Base-by-base conservation (phyloP, 2,329 filamentous ascomycete species). In the Arthrobotrys pseudoclavata region DNA sequence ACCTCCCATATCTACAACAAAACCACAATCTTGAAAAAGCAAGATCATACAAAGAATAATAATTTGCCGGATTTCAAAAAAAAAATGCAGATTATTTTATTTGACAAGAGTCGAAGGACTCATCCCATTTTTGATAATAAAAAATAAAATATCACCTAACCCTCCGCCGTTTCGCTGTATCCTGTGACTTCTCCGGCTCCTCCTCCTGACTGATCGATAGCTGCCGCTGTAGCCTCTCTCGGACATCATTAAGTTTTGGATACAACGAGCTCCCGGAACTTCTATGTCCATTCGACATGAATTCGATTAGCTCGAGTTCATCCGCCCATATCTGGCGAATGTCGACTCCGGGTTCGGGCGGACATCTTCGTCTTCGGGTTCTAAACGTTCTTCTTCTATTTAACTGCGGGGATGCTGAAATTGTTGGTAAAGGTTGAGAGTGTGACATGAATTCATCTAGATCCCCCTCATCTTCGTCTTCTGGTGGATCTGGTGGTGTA, bases 271-370 rank as follows among this genome's bases (percentile, higher is more conserved):
- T 79, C 18, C 75, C 75, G 7, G 75, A 79, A 42, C 69, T 72
- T 45, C 72, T 60, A 40, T 42, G 69, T 6, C 60, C 68, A 34
- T 69, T 71, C 4, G 55, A 47, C 75, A 79, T 79, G 48, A 79
- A 79, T 57, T 79, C 75, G 6, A 79, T 72, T 5, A 79, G 63
- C 69, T 79, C 75, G 15, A 79, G 62, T 22, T 79, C 75, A 47
- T 79, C 75, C 12, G 75, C 75, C 74, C 74, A 77, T 26, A 77
- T 71, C 31, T 77, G 74, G 34, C 67, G 74, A n/a, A 70, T 77
- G 37, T 77, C 74, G 6, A 77, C 61, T 1, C 74, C 74, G 0
- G 67, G 42, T 57, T 77, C 74, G 15, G 61, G 74, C 24, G 24
- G 50, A 29, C 74, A 77, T 40, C 74, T 55, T 4, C 74, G 74